A percentile compares a stretch with the other conserved stretches of the same genome.
Evolutionary conservation across 2,329 filamentous ascomycete species (phyloP).

Genomic region (Thermomyces lanuginosus): DNA sequence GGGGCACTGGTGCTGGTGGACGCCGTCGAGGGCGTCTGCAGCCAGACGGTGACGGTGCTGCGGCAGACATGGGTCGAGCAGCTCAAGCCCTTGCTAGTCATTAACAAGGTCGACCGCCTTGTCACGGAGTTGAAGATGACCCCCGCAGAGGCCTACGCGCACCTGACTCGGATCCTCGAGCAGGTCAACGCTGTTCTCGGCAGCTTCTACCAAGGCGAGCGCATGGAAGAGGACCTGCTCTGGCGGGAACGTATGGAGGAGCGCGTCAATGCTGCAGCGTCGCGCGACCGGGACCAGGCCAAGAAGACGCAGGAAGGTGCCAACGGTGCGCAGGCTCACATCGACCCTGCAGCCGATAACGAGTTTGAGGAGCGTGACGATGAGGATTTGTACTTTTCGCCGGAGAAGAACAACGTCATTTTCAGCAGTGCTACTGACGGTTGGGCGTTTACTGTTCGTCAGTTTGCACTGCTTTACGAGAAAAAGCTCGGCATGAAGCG

Average conservation of each 20-base stretch:
- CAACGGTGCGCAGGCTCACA: constrained; percentile 35
- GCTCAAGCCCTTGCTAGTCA: constrained; percentile 80
- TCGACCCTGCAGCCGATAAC: constrained; percentile 32
- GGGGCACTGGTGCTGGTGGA: constrained; percentile 89
- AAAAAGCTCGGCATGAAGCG: constrained; percentile 94
- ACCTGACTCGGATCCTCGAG: constrained; percentile 76
- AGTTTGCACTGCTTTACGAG: constrained; percentile 86
- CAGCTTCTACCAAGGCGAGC: constrained; percentile 92
- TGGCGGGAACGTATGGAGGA: constrained; percentile 92
- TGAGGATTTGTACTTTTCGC: constrained; percentile 93
- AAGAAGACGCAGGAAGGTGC: constrained; percentile 25
- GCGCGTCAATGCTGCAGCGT: constrained; percentile 53
- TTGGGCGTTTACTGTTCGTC: constrained; percentile 95
- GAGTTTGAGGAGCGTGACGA: constrained; percentile 83
- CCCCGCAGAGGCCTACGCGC: constrained; percentile 71
- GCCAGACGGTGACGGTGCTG: constrained; percentile 92
- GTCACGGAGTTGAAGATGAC: constrained; percentile 92
- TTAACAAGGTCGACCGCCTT: constrained; percentile 96
- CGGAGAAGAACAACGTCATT: constrained; percentile 97
- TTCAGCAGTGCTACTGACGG: constrained; percentile 95
- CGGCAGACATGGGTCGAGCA: constrained; percentile 93
- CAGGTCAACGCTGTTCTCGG: constrained; percentile 96
- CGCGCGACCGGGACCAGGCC: constrained; percentile 38
- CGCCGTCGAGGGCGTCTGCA: constrained; percentile 94
- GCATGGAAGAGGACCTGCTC: constrained; percentile 94